Evolutionary conservation across 2,329 filamentous ascomycete genomes (phyloP), one percentile per base, ranked within the genome.

Genomic region (Penicillium nordicum): DNA sequence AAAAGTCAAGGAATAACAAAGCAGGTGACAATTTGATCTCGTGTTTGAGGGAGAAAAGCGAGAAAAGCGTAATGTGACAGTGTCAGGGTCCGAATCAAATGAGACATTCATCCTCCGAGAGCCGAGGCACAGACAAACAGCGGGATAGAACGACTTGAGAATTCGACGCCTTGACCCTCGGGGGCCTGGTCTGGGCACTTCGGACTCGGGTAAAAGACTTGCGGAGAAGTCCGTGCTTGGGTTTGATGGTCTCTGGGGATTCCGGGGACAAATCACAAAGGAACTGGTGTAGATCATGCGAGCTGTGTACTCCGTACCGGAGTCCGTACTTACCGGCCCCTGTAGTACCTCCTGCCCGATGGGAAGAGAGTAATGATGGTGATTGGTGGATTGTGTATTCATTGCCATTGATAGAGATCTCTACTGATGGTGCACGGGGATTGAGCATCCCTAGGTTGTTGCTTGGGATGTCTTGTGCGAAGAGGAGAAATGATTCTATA

Each of bases 371-470:
- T 10, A 97, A 80, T 10, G 86, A 84, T 0, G 92, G 93, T 1
- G 91, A 96, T 74, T 97, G 94, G 59, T 86, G 82, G 64, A 97
- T 88, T 34, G 82, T 84, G 57, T 91, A 85, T 68, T 96, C 89
- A 50, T 80, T 81, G 53, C 81, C 86, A 53, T 79, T 84, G 58
- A 97, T 82, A 34, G 81, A 81, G 57, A 96, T 70, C 12, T 90
- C 83, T 36, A 97, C 72, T 2, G 78, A 74, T 1, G 81, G 71
- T 10, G 89, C 85, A 61, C 83, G 85, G 16, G 88, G 79, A 71
- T 96, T 88, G 61, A 97, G 77, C 74, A 97, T 94, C 68, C 93
- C 94, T 10, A 97, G 85, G 65, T 92, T 87, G 53, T 86, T 84
- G 12, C 88, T 88, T 0, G 88, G 86, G 27, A 90, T 84, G 18